Base-by-base conservation (phyloP, 1,284 basidiomycete species). In the Cystobasidium slooffiae region DNA sequence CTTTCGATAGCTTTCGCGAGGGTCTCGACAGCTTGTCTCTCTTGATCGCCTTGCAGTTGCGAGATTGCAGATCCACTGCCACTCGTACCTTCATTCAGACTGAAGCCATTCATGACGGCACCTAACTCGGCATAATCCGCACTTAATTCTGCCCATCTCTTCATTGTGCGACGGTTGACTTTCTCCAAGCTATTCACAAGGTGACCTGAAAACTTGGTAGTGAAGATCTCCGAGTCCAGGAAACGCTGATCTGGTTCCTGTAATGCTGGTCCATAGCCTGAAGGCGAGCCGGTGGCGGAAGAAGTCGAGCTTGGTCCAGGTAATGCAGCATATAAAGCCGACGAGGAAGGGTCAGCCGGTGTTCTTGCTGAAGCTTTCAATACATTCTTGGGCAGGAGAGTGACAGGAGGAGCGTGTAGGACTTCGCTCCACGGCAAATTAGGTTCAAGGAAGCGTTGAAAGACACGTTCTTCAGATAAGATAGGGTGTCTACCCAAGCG, bases 381-480 rank as follows among this genome's bases (percentile, higher is more conserved):
- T 10, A 94, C 91, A 82, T 97, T 97, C 87, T 97, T 98, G 8
- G 97, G 95, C 4, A 98, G 84, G 52, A 90, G 85, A 0, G 93
- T 92, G 68, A 99, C 83, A 0, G 97, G 97, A 5, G 95, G 93
- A 2, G 93, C 94, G 82, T 93, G 91, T 24, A 96, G 82, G 2
- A 97, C 91, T 83, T 97, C 94, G 52, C 89, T 92, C 97, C 97
- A 99, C 58, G 93, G 94, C 24, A 94, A 92, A 74, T 97, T 92
- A 22, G 94, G 93, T 78, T 97, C 93, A 55, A 99, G 85, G 84
- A 99, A 99, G 31, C 94, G 88, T 83, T 95, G 93, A 78, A 98
- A 93, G 67, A 98, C 89, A 81, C 95, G 91, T 78, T 98, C 95
- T 75, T 93, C 93, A 5, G 93, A 93, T 52, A 99, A 83, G 74